Conservation (phyloP, 2,329 filamentous ascomycete genomes). For the Apiospora phragmitis region DNA sequence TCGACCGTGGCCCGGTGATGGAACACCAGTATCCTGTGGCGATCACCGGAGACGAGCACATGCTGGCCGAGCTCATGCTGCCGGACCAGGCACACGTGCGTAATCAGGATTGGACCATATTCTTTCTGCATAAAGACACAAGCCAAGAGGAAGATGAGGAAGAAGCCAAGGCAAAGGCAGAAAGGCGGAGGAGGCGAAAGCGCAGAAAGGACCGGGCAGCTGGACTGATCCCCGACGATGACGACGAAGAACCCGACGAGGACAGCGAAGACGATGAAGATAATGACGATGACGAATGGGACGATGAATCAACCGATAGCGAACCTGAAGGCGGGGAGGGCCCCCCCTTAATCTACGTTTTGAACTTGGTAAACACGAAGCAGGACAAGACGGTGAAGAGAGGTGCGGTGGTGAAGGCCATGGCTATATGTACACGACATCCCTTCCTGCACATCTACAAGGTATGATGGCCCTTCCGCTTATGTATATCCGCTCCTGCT, state of each 20-base stretch:
- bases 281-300: conserved; percentile 47
- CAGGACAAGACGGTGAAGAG: conserved; percentile 91
- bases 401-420: conserved; percentile 94
- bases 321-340: conserved; percentile 76
- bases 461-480: conserved; percentile 48
- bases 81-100: conserved; percentile 94
- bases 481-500: background rate
- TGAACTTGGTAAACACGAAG: conserved; percentile 98
- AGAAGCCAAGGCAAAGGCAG: conserved; percentile 59
- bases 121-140: conserved; percentile 96
- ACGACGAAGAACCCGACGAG: conserved; percentile 40
- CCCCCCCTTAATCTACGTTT: conserved; percentile 90
- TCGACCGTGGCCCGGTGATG: conserved; percentile 95
- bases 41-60: conserved; percentile 95
- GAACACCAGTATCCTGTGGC: conserved; percentile 95
- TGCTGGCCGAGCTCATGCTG: conserved; percentile 97
- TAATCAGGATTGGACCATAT: conserved; percentile 98
- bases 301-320: conserved; percentile 51
- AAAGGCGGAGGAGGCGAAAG: conserved; percentile 51
- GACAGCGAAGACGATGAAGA: conserved; percentile 45
- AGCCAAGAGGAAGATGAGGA: conserved; percentile 80
- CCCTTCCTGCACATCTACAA: conserved; percentile 99
- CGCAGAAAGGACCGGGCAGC: conserved; percentile 52
- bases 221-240: conserved; percentile 44
- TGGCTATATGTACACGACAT: conserved; percentile 98